Evolutionary conservation across 2,329 filamentous ascomycete species (phyloP).

Genomic region (Neofusicoccum sp.): DNA sequence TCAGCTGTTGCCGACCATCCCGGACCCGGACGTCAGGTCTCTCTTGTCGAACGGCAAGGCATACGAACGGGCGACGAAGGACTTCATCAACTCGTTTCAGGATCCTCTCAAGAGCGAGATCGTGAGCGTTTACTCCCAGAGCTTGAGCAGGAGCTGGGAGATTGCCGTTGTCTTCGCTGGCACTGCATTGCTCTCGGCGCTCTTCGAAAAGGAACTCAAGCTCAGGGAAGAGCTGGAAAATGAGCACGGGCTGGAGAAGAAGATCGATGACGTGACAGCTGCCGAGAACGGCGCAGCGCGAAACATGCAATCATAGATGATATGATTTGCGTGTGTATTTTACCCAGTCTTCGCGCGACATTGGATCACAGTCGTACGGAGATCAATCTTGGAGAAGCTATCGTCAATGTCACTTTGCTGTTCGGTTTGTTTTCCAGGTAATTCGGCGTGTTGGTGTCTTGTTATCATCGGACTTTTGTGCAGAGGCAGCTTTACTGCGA

Average conservation of each 20-base stretch:
- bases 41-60: constrained; percentile 30
- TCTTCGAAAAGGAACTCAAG: constrained; percentile 40
- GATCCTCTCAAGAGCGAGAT: constrained; percentile 11
- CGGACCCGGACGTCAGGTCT: constrained; percentile 6
- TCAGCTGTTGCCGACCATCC: constrained; percentile 24
- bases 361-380: too few relatives aligned
- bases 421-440: too few relatives aligned
- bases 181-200: constrained; percentile 37
- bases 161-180: constrained; percentile 37
- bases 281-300: background rate
- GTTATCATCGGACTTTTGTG: too few relatives aligned
- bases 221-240: constrained; percentile 44
- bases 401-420: too few relatives aligned
- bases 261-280: background rate
- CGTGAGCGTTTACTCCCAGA: constrained; percentile 36
- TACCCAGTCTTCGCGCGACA: too few relatives aligned
- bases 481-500: too few relatives aligned
- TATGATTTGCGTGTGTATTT: too few relatives aligned
- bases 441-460: too few relatives aligned
- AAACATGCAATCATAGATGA: too few relatives aligned
- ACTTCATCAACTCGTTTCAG: constrained; percentile 28
- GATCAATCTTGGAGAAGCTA: too few relatives aligned
- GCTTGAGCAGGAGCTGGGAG: constrained; percentile 43
- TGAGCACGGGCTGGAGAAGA: constrained; percentile 42
- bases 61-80: constrained; percentile 32